A percentile compares a stretch with the other conserved stretches of the same genome.
Evolutionary conservation across 1,284 basidiomycete genomes (phyloP).

Genomic region (Cryptococcus maquisensis): DNA sequence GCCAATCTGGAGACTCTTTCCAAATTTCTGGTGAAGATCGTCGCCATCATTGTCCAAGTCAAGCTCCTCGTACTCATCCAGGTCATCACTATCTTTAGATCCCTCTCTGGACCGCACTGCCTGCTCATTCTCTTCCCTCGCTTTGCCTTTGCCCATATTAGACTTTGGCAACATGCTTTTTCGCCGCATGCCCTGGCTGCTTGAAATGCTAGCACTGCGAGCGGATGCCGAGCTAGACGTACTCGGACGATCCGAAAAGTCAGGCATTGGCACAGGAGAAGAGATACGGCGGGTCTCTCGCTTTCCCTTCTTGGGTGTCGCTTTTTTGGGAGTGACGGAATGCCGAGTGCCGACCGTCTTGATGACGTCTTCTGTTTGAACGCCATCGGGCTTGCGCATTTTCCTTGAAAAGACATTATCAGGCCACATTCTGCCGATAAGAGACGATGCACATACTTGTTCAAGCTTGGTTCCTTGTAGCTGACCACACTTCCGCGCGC

Average conservation of each 20-base stretch:
- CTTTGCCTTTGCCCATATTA: neutral
- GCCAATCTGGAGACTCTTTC: neutral
- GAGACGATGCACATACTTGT: slow-evolving; percentile 61
- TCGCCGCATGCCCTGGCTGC: slow-evolving; percentile 10
- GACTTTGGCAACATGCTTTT: slow-evolving; percentile 13
- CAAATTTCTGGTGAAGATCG: neutral
- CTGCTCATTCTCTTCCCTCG: neutral
- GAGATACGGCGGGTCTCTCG: neutral
- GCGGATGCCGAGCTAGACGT: neutral
- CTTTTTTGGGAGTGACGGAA: slow-evolving; percentile 3
- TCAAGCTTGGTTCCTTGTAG: slow-evolving; percentile 82
- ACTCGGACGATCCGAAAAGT: neutral
- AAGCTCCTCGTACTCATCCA: neutral
- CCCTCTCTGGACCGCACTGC: neutral
- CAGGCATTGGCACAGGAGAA: slow-evolving; percentile 1
- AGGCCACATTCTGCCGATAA: neutral
- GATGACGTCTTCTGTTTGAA: slow-evolving; percentile 20
- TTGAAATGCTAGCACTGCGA: neutral
- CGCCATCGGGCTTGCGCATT: slow-evolving; percentile 76
- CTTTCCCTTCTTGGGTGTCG: neutral
- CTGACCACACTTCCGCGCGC: slow-evolving; percentile 70
- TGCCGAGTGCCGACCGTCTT: slow-evolving; percentile 3
- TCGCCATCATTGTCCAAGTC: neutral
- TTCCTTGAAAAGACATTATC: slow-evolving; percentile 55
- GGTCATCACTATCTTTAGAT: neutral